These are phyloP conservation scores for Letharia lupina DNA, from an alignment of 495 filamentous ascomycete genomes.

Conservation along the genomic window DNA sequence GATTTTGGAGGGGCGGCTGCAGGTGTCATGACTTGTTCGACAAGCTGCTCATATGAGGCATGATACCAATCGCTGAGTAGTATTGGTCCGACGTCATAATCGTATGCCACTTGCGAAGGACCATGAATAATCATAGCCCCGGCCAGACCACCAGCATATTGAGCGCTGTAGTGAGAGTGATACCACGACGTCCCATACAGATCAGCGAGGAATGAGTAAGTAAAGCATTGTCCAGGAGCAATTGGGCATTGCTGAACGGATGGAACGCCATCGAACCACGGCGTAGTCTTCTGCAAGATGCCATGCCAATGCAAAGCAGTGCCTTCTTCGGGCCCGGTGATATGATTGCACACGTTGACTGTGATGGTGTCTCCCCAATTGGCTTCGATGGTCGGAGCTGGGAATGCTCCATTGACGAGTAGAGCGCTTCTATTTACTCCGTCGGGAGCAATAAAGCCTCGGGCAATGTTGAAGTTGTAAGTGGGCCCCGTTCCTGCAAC, in stretches of 20 bases:
- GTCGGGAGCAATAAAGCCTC: slow-evolving; percentile 40
- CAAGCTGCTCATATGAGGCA: too few species aligned
- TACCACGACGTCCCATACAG: slow-evolving; percentile 44
- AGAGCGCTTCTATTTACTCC: slow-evolving; percentile 36
- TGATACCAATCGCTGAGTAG: too few species aligned
- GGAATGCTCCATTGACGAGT: slow-evolving; percentile 32
- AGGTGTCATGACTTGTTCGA: too few species aligned
- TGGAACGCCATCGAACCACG: slow-evolving; percentile 43
- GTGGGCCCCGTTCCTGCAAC: too few species aligned
- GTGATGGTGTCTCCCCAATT: slow-evolving; percentile 53
- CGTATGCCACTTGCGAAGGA: slow-evolving; percentile 46
- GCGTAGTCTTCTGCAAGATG: slow-evolving; percentile 34
- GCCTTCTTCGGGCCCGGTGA: slow-evolving; percentile 31
- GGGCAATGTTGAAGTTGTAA: slow-evolving; percentile 31
- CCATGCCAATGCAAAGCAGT: slow-evolving; percentile 45
- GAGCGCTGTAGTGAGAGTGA: slow-evolving; percentile 40
- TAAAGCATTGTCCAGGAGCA: slow-evolving; percentile 31
- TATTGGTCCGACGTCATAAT: slow-evolving; percentile 49
- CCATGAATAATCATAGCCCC: slow-evolving; percentile 54
- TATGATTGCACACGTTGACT: slow-evolving; percentile 48
- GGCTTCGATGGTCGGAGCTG: slow-evolving; percentile 45
- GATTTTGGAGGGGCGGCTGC: slow-evolving; percentile 2
- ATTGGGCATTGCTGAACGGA: slow-evolving; percentile 47
- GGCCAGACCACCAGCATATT: slow-evolving; percentile 38
- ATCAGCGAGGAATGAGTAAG: slow-evolving; percentile 31